Base-by-base conservation (phyloP, 1,284 basidiomycete species). In the Apiotrichum mycotoxinovorans region DNA sequence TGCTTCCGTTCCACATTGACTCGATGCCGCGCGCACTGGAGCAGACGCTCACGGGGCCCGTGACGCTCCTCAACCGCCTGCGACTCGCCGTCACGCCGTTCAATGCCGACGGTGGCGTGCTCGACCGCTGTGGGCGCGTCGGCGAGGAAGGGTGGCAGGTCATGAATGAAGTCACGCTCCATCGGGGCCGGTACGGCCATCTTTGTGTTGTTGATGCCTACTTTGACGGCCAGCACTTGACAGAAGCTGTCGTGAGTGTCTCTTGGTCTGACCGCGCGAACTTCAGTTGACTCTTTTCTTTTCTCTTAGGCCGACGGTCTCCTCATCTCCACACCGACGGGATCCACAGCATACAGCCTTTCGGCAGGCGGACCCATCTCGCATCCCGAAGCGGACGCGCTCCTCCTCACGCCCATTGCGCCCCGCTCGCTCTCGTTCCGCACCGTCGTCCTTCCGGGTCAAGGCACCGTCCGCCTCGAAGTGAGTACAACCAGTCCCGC, bases 311-410 rank as follows among this genome's bases (percentile, higher is more conserved):
- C 92, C 34, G 94, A 98, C 69, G 94, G 94, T 20, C 79, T 98
- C 49, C 93, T 98, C 56, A 85, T 98, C 46, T 91, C 93, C 1
- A 97, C 95, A 1, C 95, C 94, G 4, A 98, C 94, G 0, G 94
- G 94, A 1, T 97, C 93, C 17, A 98, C 95, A 1, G 94, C 95
- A 3, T 98, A 98, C 76, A 96, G 93, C 1, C 83, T 98, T 35
- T 95, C 92, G 1, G 91, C 94, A 0, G 94, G 94, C 25, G 94
- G 94, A 9, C 94, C 95, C 1, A 97, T 98, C 64, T 91, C 96
- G 0, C 94, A 98, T 68, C 95, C 95, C 0, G 91, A 89, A 3
- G 81, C 95, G 22, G 89, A 89, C 63, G 89, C 91, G 1, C 82
- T 98, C 51, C 86, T 98, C 12, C 79, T 98, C 26, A 97, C 95